Conservation (phyloP, 164 flowering plant species). For the Santalum album region DNA sequence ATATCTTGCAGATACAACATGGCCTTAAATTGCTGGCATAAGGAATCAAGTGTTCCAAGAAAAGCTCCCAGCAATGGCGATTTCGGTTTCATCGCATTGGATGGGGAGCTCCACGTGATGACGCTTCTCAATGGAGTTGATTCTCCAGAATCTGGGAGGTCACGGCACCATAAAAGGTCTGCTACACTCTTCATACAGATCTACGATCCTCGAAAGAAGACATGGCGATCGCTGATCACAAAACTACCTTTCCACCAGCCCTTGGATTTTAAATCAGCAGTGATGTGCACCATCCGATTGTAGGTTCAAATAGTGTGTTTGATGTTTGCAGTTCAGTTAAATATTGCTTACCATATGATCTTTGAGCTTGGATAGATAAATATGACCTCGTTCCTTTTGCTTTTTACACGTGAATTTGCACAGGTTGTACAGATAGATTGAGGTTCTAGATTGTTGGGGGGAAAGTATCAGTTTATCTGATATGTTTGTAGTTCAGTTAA, state of each 20-base stretch:
- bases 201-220: conserved; percentile 53
- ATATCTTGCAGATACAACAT: conserved; percentile 44
- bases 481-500: no score
- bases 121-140: conserved; percentile 23
- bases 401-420: no score
- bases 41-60: conserved; percentile 62
- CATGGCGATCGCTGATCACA: conserved; percentile 55
- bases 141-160: conserved; percentile 25
- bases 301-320: conserved; percentile 6
- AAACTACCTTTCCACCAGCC: conserved; percentile 42
- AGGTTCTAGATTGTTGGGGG: no score
- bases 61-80: conserved; percentile 29
- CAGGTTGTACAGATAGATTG: no score
- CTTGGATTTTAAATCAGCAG: conserved; percentile 56
- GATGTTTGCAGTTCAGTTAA: neutral
- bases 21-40: conserved; percentile 50
- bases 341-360: no score
- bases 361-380: no score
- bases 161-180: conserved; percentile 34
- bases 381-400: no score
- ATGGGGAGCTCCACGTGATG: conserved; percentile 59
- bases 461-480: no score
- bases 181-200: conserved; percentile 47
- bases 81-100: conserved; percentile 53
- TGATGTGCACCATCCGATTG: conserved; percentile 50